phyloP scores from a whole-genome alignment of 2,329 filamentous ascomycete species.

The Trichoderma harzianum region DNA sequence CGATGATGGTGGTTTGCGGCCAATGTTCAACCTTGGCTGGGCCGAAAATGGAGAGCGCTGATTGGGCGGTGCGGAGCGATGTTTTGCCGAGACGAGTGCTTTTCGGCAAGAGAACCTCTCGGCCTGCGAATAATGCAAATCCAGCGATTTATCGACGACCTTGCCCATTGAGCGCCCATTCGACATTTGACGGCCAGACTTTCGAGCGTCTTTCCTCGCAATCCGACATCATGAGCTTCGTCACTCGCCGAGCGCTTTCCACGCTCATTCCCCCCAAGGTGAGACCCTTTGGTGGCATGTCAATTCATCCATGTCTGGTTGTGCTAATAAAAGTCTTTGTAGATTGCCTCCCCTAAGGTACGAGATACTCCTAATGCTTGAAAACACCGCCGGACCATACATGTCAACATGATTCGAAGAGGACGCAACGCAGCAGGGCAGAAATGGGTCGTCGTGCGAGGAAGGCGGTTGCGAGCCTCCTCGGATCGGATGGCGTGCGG shows the following conservation, averaged over 20 bases:
- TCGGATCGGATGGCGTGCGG: background rate
- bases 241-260: slow-evolving; percentile 86
- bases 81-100: slow-evolving; percentile 49
- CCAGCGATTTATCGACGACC: slow-evolving; percentile 21
- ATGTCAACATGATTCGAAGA: background rate
- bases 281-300: slow-evolving; percentile 36
- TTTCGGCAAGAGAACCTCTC: slow-evolving; percentile 41
- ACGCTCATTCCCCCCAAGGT: slow-evolving; percentile 99
- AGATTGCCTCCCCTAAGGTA: slow-evolving; percentile 86
- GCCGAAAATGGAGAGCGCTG: slow-evolving; percentile 28
- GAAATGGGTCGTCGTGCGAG: background rate
- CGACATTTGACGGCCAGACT: slow-evolving; percentile 33
- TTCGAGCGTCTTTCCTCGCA: slow-evolving; percentile 26
- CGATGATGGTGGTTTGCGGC: slow-evolving; percentile 26
- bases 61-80: slow-evolving; percentile 44
- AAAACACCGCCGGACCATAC: background rate
- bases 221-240: slow-evolving; percentile 78
- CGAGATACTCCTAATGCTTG: background rate
- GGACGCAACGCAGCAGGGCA: background rate
- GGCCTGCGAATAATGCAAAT: slow-evolving; percentile 26
- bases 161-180: slow-evolving; percentile 36
- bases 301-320: slow-evolving; percentile 38
- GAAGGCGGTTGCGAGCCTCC: background rate
- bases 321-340: slow-evolving; percentile 19
- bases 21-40: slow-evolving; percentile 26